A percentile compares a stretch with the other conserved stretches of the same genome.
phyloP scores from a whole-genome alignment of 2,329 filamentous ascomycete genomes.

The Colletotrichum horii region DNA sequence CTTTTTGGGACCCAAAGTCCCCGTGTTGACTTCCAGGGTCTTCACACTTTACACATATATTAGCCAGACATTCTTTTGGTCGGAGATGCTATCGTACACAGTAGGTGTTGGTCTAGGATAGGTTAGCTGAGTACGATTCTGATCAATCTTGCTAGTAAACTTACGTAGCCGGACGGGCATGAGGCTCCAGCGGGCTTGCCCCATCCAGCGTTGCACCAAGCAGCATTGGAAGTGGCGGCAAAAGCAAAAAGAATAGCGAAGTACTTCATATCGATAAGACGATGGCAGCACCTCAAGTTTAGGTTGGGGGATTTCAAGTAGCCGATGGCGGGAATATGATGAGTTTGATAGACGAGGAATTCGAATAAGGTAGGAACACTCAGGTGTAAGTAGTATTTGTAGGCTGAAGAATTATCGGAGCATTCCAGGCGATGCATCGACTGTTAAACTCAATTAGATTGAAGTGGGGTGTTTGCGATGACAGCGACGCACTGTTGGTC shows the following conservation, averaged over 20 bases:
- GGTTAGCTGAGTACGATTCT: background rate
- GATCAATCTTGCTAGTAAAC: background rate
- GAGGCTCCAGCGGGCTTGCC: background rate
- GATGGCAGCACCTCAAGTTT: background rate
- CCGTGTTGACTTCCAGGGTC: background rate
- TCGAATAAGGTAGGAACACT: background rate
- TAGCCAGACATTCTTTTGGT: background rate
- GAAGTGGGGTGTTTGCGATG: background rate
- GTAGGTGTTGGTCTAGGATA: background rate
- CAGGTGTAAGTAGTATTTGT: background rate
- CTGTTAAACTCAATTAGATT: background rate
- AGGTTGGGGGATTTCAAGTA: background rate
- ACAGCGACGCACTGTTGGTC: background rate
- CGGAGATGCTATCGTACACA: background rate
- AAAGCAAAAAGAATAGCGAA: background rate
- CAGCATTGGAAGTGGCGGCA: background rate
- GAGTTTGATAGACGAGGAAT: background rate
- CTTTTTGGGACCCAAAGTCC: background rate
- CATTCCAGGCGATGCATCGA: background rate
- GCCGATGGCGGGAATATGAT: background rate
- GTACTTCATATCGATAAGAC: background rate
- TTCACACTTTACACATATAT: background rate
- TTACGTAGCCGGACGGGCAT: background rate
- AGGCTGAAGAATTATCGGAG: background rate
- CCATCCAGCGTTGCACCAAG: background rate